Evolutionary conservation across 176 grass and related monocot genomes (phyloP).

Genomic region (Pontederia crassipes): DNA sequence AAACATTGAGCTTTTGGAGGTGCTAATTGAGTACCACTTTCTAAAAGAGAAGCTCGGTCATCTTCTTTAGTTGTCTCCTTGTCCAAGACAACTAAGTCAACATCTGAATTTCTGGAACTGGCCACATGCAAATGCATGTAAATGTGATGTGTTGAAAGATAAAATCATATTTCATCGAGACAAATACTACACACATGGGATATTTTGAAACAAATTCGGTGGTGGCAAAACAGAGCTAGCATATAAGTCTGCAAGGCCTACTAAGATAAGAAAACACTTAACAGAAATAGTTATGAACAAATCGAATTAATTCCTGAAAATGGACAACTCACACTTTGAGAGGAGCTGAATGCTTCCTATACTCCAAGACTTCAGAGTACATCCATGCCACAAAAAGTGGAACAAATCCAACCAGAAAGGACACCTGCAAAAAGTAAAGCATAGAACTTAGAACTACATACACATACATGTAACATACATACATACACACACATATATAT

Average conservation of each 20-base stretch:
- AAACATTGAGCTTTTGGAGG: constrained; percentile 40
- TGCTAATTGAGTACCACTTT: constrained; percentile 54
- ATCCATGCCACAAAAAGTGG: constrained; percentile 69
- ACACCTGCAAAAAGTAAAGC: constrained; percentile 37
- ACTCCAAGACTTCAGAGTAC: constrained; percentile 56
- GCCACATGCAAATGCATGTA: constrained; percentile 23
- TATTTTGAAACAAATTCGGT: not conserved
- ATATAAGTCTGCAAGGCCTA: not conserved
- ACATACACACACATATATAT: no score
- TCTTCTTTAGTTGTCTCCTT: constrained; percentile 46
- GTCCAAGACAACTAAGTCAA: constrained; percentile 64
- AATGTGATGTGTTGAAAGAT: constrained; percentile 11
- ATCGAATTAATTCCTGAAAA: not conserved
- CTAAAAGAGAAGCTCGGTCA: constrained; percentile 48
- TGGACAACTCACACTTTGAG: constrained; percentile 60
- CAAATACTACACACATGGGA: constrained; percentile 2
- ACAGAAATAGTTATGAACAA: not conserved
- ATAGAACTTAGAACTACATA: not conserved
- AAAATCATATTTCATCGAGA: not conserved
- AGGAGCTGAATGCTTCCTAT: constrained; percentile 49
- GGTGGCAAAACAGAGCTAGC: not conserved
- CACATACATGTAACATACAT: no score
- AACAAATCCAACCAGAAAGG: constrained; percentile 65
- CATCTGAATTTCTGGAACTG: constrained; percentile 69
- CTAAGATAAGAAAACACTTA: not conserved